Percentiles rank a stretch among this genome's conserved stretches.
These are phyloP conservation scores for Pseudocercospora musae DNA, from an alignment of 2,329 filamentous ascomycete genomes.

Conservation along the genomic window DNA sequence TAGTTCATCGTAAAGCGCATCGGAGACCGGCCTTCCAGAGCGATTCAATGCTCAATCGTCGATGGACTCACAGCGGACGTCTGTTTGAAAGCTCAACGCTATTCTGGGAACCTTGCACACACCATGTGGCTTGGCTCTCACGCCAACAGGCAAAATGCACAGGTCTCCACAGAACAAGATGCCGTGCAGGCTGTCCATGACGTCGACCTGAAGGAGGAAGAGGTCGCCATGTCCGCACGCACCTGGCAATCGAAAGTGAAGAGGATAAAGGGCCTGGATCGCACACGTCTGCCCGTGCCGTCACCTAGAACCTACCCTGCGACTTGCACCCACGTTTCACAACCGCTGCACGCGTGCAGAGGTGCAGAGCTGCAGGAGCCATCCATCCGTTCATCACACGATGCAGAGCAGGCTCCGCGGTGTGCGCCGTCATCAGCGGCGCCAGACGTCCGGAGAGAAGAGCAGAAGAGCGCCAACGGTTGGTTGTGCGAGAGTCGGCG, in stretches of 20 bases:
- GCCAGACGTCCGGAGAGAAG: neutral
- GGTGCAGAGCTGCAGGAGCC: neutral
- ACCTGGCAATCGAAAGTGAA: neutral
- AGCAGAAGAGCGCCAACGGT: neutral
- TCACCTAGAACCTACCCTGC: neutral
- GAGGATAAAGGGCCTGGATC: neutral
- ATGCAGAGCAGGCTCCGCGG: neutral
- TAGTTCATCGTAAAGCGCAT: neutral
- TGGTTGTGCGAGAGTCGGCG: neutral
- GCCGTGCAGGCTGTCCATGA: neutral
- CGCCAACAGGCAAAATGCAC: neutral
- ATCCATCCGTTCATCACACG: neutral
- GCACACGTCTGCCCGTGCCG: neutral
- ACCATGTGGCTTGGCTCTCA: neutral
- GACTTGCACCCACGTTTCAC: neutral
- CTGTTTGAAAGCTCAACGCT: neutral
- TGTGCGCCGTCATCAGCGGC: conserved; percentile 2
- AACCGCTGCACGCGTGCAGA: neutral
- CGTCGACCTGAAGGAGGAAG: neutral
- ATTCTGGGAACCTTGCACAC: neutral
- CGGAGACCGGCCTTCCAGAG: neutral
- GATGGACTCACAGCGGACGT: neutral
- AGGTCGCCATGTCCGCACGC: neutral
- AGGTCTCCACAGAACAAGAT: neutral
- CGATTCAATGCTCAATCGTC: neutral